phyloP scores from a whole-genome alignment of 345 rosid species.

The Abelmoschus esculentus region DNA sequence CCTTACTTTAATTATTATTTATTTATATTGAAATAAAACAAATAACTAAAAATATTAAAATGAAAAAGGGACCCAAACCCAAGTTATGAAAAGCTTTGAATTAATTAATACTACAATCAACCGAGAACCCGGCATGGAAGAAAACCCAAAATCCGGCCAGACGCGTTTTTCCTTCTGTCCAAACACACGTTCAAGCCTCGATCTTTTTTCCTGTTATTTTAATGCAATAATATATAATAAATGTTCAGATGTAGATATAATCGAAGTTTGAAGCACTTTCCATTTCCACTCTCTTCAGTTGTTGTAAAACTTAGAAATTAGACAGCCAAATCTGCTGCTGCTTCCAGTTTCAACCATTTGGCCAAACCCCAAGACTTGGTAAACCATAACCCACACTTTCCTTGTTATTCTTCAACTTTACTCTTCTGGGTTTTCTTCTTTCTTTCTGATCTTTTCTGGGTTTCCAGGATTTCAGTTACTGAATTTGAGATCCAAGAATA shows the following conservation, averaged over 20 bases:
- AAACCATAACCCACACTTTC: slow-evolving; percentile 3
- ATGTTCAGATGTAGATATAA: not conserved
- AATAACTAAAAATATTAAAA: too few species aligned
- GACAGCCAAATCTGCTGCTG: not conserved
- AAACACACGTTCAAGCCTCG: not conserved
- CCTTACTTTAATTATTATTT: too few species aligned
- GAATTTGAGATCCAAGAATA: not conserved
- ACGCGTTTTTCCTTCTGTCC: slow-evolving; percentile 8
- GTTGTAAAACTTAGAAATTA: not conserved
- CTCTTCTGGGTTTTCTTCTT: slow-evolving; percentile 12
- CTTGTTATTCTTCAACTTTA: not conserved
- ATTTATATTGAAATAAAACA: too few species aligned
- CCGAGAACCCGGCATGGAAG: not conserved
- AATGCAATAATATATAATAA: not conserved
- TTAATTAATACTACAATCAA: not conserved
- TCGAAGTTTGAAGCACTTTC: not conserved
- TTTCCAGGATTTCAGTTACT: not conserved
- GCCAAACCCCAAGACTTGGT: slow-evolving; percentile 4
- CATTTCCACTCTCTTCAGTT: not conserved
- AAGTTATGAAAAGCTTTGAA: not conserved
- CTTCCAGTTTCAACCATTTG: not conserved
- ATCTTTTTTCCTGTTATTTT: not conserved
- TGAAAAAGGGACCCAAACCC: not conserved
- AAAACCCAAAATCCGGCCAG: slow-evolving; percentile 3
- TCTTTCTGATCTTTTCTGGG: not conserved